phyloP scores from a whole-genome alignment of 176 grass and related monocot species.

The Bothriochloa decipiens region DNA sequence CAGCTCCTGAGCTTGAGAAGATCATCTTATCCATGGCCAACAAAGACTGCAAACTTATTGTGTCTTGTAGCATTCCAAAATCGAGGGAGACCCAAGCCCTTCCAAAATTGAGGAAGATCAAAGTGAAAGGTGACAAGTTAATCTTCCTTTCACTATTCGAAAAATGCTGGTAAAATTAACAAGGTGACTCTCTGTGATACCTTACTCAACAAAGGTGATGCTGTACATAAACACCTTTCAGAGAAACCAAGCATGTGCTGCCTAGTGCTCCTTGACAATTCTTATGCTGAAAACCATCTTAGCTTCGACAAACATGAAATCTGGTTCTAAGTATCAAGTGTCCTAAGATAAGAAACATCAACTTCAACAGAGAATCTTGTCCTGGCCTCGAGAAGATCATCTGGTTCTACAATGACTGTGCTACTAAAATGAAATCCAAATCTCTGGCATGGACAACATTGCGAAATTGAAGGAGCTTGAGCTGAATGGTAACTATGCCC shows the following conservation, averaged over 20 bases:
- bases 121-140: neutral
- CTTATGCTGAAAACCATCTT: neutral
- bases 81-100: no score
- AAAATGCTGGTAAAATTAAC: neutral
- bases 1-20: neutral
- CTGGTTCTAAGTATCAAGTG: neutral
- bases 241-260: neutral
- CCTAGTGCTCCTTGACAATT: neutral
- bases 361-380: neutral
- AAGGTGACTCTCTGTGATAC: neutral
- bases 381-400: constrained; percentile 18
- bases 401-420: neutral
- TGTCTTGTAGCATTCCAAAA: neutral
- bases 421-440: neutral
- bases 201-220: neutral
- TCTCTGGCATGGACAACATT: constrained; percentile 9
- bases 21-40: neutral
- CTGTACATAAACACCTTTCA: neutral
- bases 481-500: neutral
- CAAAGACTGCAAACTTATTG: neutral
- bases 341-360: neutral
- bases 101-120: neutral
- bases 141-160: neutral
- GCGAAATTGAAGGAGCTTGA: constrained; percentile 20
- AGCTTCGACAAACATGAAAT: constrained; percentile 2